Evolutionary conservation across 371 early-diverging fungal species (phyloP).

Genomic region (Sporodiniella umbellata): DNA sequence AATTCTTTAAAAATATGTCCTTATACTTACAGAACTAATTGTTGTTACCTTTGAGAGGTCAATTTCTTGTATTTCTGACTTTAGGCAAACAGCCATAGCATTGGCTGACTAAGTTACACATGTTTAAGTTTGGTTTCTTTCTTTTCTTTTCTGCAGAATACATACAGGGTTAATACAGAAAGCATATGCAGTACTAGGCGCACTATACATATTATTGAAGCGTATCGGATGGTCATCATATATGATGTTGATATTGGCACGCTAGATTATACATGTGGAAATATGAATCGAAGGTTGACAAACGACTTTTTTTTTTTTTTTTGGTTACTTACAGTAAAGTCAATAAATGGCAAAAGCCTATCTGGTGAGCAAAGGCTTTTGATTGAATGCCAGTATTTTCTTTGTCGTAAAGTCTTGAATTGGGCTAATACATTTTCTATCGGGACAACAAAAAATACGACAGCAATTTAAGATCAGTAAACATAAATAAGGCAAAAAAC

Average conservation of each 20-base stretch:
- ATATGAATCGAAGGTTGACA: too few species aligned
- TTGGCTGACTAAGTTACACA: conserved; percentile 8
- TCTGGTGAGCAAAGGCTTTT: conserved; percentile 45
- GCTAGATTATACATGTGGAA: too few species aligned
- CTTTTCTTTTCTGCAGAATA: conserved; percentile 3
- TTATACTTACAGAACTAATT: conserved; percentile 10
- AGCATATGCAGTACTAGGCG: conserved; percentile 36
- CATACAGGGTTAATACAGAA: conserved; percentile 37
- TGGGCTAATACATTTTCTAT: conserved; percentile 34
- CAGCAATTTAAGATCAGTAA: too few species aligned
- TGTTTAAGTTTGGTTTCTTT: not conserved
- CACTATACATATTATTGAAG: conserved; percentile 27
- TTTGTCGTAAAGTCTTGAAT: conserved; percentile 43
- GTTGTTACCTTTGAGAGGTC: conserved; percentile 32
- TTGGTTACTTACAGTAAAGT: conserved; percentile 31
- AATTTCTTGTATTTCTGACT: conserved; percentile 56
- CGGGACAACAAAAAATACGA: too few species aligned
- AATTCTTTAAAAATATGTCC: not conserved
- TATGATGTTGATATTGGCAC: conserved; percentile 25
- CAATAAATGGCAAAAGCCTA: conserved; percentile 46
- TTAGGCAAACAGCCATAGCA: conserved; percentile 50
- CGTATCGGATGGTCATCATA: conserved; percentile 23
- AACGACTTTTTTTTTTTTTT: too few species aligned
- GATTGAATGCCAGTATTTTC: conserved; percentile 56
- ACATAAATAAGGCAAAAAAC: too few species aligned